phyloP scores from a whole-genome alignment of 2,329 filamentous ascomycete species.

The Aspergillus felis region DNA sequence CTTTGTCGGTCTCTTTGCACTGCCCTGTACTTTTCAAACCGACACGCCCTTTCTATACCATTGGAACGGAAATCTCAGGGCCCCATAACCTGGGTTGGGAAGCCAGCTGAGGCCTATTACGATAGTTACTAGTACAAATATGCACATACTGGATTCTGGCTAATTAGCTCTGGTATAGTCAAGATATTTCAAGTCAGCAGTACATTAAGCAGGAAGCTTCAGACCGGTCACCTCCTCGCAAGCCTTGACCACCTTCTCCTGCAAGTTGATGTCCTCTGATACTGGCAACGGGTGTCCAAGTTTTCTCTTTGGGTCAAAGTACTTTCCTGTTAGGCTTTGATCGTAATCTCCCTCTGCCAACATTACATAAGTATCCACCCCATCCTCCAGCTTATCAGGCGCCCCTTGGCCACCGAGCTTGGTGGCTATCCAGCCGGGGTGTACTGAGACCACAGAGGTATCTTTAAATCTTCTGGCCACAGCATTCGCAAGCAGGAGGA shows the following conservation, averaged over 20 bases:
- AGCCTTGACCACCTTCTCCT: slow-evolving; percentile 18
- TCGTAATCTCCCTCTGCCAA: slow-evolving; percentile 34
- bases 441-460: slow-evolving; percentile 45
- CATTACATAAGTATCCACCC: slow-evolving; percentile 48
- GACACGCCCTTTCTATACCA: neutral
- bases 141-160: too few species aligned
- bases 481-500: slow-evolving; percentile 51
- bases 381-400: slow-evolving; percentile 44
- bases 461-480: slow-evolving; percentile 46
- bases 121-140: too few species aligned
- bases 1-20: neutral
- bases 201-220: slow-evolving; percentile 5
- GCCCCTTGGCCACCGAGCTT: slow-evolving; percentile 50
- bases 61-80: too few species aligned
- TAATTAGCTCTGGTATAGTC: too few species aligned
- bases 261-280: slow-evolving; percentile 11
- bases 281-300: slow-evolving; percentile 10
- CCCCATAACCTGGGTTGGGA: too few species aligned
- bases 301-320: slow-evolving; percentile 19
- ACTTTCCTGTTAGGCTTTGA: slow-evolving; percentile 15
- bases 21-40: neutral
- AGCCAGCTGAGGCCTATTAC: too few species aligned
- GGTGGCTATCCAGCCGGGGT: slow-evolving; percentile 52
- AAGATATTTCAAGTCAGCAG: neutral
- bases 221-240: slow-evolving; percentile 17